Conservation (phyloP, 352 stramenopile genomes). For the Saprolegnia parasitica region DNA sequence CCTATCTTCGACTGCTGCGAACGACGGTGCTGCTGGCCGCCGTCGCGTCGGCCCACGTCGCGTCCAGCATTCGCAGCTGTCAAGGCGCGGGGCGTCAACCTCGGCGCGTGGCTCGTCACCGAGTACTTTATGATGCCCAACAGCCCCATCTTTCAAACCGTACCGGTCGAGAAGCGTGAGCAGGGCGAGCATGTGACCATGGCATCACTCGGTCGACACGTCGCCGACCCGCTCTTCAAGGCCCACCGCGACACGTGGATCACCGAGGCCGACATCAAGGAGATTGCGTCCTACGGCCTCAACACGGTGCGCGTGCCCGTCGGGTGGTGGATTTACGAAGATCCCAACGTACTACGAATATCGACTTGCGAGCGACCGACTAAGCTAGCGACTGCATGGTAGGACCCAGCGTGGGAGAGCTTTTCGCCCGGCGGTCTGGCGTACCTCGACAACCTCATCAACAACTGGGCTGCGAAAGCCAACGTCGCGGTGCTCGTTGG, state of each 20-base stretch:
- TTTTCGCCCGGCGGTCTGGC: slow-evolving; percentile 43
- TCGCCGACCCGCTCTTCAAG: slow-evolving; percentile 60
- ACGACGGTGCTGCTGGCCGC: too few relatives aligned
- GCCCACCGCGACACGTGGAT: slow-evolving; percentile 75
- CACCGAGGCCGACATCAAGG: slow-evolving; percentile 57
- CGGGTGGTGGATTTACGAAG: slow-evolving; percentile 57
- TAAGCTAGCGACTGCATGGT: slow-evolving; percentile 21
- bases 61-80: not conserved
- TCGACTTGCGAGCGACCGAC: too few relatives aligned
- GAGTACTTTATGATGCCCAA: slow-evolving; percentile 82
- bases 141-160: slow-evolving; percentile 63
- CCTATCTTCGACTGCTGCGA: too few relatives aligned
- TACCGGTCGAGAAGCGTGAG: slow-evolving; percentile 44
- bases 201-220: slow-evolving; percentile 41
- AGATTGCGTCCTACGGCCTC: slow-evolving; percentile 54
- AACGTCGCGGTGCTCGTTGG: slow-evolving; percentile 71
- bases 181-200: slow-evolving; percentile 55
- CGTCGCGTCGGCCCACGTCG: not conserved
- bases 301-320: slow-evolving; percentile 81
- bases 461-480: slow-evolving; percentile 54
- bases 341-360: not conserved
- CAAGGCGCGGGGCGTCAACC: slow-evolving; percentile 1
- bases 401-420: slow-evolving; percentile 33
- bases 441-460: slow-evolving; percentile 72
- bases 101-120: not conserved